Conservation (phyloP, 2,329 filamentous ascomycete species). For the Claviceps sp. region DNA sequence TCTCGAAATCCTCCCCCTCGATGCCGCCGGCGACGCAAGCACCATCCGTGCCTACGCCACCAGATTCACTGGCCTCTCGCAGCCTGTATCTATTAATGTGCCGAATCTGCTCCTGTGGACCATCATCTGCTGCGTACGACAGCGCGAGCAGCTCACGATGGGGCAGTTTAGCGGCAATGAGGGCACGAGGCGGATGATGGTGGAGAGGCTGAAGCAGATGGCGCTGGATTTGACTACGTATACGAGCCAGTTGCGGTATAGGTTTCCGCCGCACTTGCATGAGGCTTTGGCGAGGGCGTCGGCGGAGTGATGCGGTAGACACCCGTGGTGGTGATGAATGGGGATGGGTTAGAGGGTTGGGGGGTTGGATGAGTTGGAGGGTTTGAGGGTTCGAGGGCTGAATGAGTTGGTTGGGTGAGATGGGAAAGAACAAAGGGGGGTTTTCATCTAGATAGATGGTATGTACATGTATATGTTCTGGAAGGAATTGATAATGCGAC, state of each 20-base stretch:
- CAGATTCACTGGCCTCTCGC: slow-evolving; percentile 64
- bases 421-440: too few species aligned
- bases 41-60: slow-evolving; percentile 69
- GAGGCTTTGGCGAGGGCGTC: slow-evolving; percentile 77
- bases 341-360: too few species aligned
- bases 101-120: slow-evolving; percentile 91
- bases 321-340: too few species aligned
- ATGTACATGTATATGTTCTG: too few species aligned
- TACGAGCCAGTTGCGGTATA: slow-evolving; percentile 82
- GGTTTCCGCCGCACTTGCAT: slow-evolving; percentile 75
- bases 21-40: slow-evolving; percentile 60
- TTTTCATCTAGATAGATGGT: too few species aligned
- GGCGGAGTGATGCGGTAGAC: slow-evolving; percentile 36
- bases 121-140: slow-evolving; percentile 69
- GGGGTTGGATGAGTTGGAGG: too few species aligned
- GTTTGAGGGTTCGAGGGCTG: too few species aligned
- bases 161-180: slow-evolving; percentile 65
- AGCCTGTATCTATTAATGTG: slow-evolving; percentile 76
- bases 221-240: slow-evolving; percentile 88
- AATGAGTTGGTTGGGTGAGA: too few species aligned
- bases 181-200: slow-evolving; percentile 48
- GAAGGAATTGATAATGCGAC: too few species aligned
- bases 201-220: slow-evolving; percentile 61
- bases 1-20: slow-evolving; percentile 69
- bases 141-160: slow-evolving; percentile 56